phyloP scores from a whole-genome alignment of 352 stramenopile species.

The Stephanocyclus meneghinianus region DNA sequence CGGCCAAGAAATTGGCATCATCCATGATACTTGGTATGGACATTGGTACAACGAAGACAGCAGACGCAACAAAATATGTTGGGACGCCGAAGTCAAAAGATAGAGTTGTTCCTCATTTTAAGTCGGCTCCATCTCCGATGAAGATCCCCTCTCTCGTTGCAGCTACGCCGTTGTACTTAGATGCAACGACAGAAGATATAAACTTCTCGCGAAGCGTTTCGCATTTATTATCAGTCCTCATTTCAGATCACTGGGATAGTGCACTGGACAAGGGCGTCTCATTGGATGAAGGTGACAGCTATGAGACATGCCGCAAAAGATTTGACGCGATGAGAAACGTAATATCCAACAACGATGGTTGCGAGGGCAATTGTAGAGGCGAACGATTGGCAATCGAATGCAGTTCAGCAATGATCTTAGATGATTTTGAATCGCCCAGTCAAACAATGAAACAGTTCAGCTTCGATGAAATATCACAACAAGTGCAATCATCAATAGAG shows the following conservation, averaged over 20 bases:
- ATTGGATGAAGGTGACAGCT: neutral
- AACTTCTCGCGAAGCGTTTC: slow-evolving; percentile 22
- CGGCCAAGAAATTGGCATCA: neutral
- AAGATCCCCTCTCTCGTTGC: neutral
- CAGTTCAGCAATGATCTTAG: too few relatives aligned
- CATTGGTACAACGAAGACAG: neutral
- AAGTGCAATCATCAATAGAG: slow-evolving; percentile 29
- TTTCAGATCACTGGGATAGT: slow-evolving; percentile 39
- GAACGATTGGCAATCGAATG: neutral
- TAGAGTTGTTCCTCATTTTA: neutral
- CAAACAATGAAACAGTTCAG: slow-evolving; percentile 15
- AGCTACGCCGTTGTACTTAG: slow-evolving; percentile 18
- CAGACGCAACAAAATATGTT: neutral
- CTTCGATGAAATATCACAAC: slow-evolving; percentile 32
- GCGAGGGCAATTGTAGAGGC: neutral
- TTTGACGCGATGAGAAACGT: slow-evolving; percentile 15
- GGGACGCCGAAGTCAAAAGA: neutral
- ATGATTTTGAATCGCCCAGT: neutral
- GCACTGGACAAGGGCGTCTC: slow-evolving; percentile 3
- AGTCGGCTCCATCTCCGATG: neutral
- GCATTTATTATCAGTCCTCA: slow-evolving; percentile 20
- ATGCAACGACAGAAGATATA: slow-evolving; percentile 24
- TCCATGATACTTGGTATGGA: neutral
- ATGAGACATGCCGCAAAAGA: slow-evolving; percentile 3
- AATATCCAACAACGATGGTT: too few relatives aligned